phyloP scores from a whole-genome alignment of 1,284 basidiomycete genomes.

The Sporisorium reilianum region DNA sequence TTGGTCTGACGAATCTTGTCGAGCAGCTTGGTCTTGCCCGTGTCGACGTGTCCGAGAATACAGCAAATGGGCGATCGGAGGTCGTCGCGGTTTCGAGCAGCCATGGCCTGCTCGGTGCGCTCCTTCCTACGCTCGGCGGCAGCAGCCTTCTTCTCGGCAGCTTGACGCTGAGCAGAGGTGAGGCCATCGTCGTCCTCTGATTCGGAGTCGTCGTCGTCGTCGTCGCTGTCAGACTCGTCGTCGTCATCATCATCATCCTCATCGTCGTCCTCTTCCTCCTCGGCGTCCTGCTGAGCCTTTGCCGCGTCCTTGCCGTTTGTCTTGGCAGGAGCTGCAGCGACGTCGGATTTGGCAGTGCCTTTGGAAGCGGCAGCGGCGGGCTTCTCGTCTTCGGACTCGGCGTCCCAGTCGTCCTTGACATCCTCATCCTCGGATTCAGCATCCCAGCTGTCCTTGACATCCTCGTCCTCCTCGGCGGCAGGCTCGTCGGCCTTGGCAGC shows the following conservation, averaged over 20 bases:
- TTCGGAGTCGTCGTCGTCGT: slow-evolving; percentile 72
- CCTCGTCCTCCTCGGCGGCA: slow-evolving; percentile 61
- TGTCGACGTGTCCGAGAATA: slow-evolving; percentile 99
- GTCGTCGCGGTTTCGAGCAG: slow-evolving; percentile 87
- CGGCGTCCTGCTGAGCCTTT: slow-evolving; percentile 18
- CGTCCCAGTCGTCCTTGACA: slow-evolving; percentile 70
- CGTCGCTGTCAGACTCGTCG: slow-evolving; percentile 74
- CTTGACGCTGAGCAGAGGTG: slow-evolving; percentile 73
- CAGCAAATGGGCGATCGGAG: slow-evolving; percentile 97
- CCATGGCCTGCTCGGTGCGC: slow-evolving; percentile 86
- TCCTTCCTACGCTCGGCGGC: slow-evolving; percentile 84
- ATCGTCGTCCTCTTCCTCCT: slow-evolving; percentile 14
- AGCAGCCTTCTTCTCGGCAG: slow-evolving; percentile 83
- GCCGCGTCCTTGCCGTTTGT: slow-evolving; percentile 24
- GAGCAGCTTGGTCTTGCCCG: slow-evolving; percentile 97
- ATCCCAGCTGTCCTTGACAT: slow-evolving; percentile 48
- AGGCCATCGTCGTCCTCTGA: slow-evolving; percentile 67
- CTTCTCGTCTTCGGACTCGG: slow-evolving; percentile 75
- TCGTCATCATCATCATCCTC: slow-evolving; percentile 41
- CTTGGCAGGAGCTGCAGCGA: slow-evolving; percentile 43
- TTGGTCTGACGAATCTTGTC: slow-evolving; percentile 99
- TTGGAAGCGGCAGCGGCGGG: slow-evolving; percentile 20
- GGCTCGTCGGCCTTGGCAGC: slow-evolving; percentile 66
- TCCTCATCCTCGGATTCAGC: slow-evolving; percentile 64
- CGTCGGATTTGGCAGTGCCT: slow-evolving; percentile 24